phyloP scores from a whole-genome alignment of 2,329 filamentous ascomycete genomes.

The Diaporthe sp. region DNA sequence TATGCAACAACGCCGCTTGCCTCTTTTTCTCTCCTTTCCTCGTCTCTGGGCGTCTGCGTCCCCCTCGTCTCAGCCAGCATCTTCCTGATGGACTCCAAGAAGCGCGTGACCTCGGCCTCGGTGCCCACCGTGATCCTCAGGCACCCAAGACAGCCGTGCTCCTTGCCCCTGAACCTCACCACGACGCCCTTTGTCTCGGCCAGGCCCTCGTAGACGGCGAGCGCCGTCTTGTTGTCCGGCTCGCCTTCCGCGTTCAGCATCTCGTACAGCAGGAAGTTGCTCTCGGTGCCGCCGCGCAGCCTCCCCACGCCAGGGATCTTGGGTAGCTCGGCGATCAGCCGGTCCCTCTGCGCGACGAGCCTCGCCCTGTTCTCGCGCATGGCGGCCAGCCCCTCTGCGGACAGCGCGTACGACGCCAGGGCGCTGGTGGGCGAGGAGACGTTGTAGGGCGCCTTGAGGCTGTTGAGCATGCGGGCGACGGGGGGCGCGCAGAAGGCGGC shows the following conservation, averaged over 20 bases:
- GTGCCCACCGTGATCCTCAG: constrained; percentile 94
- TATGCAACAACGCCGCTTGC: constrained; percentile 54
- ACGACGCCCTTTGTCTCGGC: constrained; percentile 92
- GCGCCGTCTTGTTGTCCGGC: constrained; percentile 83
- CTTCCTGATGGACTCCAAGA: constrained; percentile 76
- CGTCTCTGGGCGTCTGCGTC: constrained; percentile 43
- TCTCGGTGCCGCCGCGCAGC: constrained; percentile 82
- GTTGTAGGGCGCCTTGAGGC: constrained; percentile 96
- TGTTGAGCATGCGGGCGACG: constrained; percentile 87
- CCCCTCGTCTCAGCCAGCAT: constrained; percentile 61
- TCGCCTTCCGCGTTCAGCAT: constrained; percentile 80
- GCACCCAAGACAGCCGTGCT: constrained; percentile 89
- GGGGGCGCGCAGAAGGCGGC: constrained; percentile 82
- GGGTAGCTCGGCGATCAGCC: constrained; percentile 80
- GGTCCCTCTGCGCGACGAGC: constrained; percentile 82
- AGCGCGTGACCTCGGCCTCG: constrained; percentile 83
- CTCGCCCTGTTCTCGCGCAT: constrained; percentile 80
- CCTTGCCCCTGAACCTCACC: constrained; percentile 92
- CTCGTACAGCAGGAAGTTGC: constrained; percentile 93
- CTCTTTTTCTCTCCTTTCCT: constrained; percentile 52
- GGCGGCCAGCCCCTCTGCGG: constrained; percentile 73
- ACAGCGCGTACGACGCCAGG: constrained; percentile 81
- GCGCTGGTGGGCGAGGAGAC: constrained; percentile 89
- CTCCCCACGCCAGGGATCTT: constrained; percentile 82
- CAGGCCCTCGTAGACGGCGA: constrained; percentile 85